Evolutionary conservation across 192 early-diverging fungal species (phyloP), one percentile per base, ranked within the genome.

Genomic region (Backusella luteola): DNA sequence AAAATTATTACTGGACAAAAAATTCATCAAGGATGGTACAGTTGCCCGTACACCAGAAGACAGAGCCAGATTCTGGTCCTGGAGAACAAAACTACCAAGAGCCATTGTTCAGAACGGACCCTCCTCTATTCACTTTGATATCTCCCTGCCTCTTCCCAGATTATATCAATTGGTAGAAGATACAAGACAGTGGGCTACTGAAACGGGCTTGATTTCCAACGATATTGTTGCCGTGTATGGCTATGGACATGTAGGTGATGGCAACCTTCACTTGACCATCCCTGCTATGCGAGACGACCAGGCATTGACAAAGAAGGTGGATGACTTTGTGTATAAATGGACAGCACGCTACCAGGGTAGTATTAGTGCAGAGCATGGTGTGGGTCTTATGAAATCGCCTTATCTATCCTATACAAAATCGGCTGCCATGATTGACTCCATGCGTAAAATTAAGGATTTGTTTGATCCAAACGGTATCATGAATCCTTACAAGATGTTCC

Each of bases 191-290:
- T 89, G 86, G 12, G 86, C 98, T n/a, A 79, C 84, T 49, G 32
- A 77, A 6, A 82, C 75, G 7, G 88, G 89, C 1, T 77, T 95
- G 56, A 86, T 89, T 71, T 85, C 89, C 0, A 4, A 84, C 80
- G 36, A 82, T 76, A 26, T 80, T 80, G 0, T 88, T 93, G 42
- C 90, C 14, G 87, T 98, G 7, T 91, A 93, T 76, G 97, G 95
- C n/a, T 99, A 94, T 85, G 97, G 97, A 17, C 98, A 99, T 81
- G 88, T 99, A 66, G 98, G 98, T 36, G 98, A 99, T 84, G 95
- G 81, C 26, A 99, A 99, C 81, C 79, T 99, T 73, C 97, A 99
- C 81, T 85, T 99, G 67, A 97, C 95, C 71, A 89, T 99, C 17
- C 89, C 91, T 0, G 89, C 94, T 23, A 32, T 73, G 19, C 42